phyloP scores from a whole-genome alignment of 306 rosid species.

The Quercus alba region DNA sequence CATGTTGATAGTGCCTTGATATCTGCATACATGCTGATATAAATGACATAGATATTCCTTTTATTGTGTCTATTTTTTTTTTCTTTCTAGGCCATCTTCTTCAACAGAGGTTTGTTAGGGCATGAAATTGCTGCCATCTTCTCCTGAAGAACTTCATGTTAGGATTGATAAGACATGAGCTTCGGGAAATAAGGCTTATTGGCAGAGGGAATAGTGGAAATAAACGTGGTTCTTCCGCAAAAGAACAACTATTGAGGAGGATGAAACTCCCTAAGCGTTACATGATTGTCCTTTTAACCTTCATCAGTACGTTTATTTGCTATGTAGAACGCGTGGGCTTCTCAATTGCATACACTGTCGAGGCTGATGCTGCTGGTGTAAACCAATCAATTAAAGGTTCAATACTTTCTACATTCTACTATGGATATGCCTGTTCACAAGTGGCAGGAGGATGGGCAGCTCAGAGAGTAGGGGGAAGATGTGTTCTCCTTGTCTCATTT shows the following conservation, averaged over 20 bases:
- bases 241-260: conserved; percentile 31
- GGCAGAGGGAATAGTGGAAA: background rate
- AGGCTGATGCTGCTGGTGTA: conserved; percentile 72
- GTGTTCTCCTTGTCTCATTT: conserved; percentile 77
- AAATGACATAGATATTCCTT: background rate
- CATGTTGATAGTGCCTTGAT: background rate
- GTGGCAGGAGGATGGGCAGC: conserved; percentile 98
- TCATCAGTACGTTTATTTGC: conserved; percentile 85
- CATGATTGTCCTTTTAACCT: conserved; percentile 78
- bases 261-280: conserved; percentile 64
- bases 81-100: too few species aligned
- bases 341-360: conserved; percentile 87
- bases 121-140: background rate
- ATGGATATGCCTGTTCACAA: conserved; percentile 95
- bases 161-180: too few species aligned
- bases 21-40: background rate
- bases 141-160: background rate
- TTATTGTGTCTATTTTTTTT: too few species aligned
- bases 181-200: background rate
- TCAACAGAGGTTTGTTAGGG: too few species aligned
- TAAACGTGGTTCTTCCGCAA: background rate
- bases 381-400: conserved; percentile 83
- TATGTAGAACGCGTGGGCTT: conserved; percentile 92
- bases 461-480: conserved; percentile 81
- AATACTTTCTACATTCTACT: conserved; percentile 85